Base-by-base conservation (phyloP, 306 rosid genomes). In the Pyrus bretschneideri region DNA sequence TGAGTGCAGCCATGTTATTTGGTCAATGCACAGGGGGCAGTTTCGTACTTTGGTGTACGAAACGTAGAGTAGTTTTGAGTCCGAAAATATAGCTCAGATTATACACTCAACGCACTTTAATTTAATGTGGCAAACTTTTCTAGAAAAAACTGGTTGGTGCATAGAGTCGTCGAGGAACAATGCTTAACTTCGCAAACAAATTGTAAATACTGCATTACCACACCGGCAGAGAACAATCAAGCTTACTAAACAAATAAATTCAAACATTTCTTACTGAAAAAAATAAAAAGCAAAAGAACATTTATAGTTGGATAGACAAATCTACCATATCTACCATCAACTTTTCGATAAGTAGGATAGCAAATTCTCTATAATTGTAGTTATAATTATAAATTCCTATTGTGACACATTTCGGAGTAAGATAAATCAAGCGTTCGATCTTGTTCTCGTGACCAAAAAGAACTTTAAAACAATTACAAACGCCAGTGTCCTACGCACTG, bases 41-140 rank as follows among this genome's bases (percentile, higher is more conserved):
- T 30, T 58, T 15, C 11, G 79, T 72, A 63, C 21, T 70, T 46
- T 27, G 7, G 31, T 3, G 12, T 22, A 30, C 40, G 67, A n/a
- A 72, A 52, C 38, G 64, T 14, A 3, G 25, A 4, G 44, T 30
- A 8, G 13, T 63, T 19, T 19, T 54, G 4, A 13, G n/a, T 2
- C 33, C 38, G 4, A 21, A 57, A 3, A 4, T 21, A 31, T 33
- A 44, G 44, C 14, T 11, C 51, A 71, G 7, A 6, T 15, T 21
- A 44, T 23, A 13, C 51, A 63, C 61, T 64, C 70, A 15, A 49
- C 1, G 5, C 1, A 62, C 44, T 54, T 70, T 75, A 69, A 42
- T 54, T 70, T 75, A 69, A 64, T 29, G 81, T 55, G 75, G 69
- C 74, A 70, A 70, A 64, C 69, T 64, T 70, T 57, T n/a, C 58